These are phyloP conservation scores for Gonapodya sp. DNA, from an alignment of 192 early-diverging fungal species.

Conservation along the genomic window DNA sequence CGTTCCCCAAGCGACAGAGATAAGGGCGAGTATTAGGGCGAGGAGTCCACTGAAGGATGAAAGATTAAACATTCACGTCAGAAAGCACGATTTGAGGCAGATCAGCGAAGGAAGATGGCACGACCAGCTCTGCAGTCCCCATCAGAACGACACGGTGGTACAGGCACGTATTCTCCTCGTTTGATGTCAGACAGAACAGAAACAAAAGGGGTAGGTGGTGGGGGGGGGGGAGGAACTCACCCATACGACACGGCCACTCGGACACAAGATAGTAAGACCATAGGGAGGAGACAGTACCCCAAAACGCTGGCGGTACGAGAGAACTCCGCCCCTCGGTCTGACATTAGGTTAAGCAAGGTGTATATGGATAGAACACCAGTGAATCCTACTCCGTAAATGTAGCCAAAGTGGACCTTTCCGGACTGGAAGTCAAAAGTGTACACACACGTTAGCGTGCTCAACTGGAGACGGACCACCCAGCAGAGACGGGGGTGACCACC, in stretches of 20 bases:
- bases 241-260: slow-evolving; percentile 45
- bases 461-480: not conserved
- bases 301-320: slow-evolving; percentile 86
- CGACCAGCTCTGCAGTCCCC: too few relatives aligned
- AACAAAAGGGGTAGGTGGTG: too few relatives aligned
- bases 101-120: too few relatives aligned
- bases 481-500: too few relatives aligned
- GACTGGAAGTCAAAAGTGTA: too few relatives aligned
- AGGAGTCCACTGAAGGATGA: slow-evolving; percentile 35
- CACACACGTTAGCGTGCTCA: not conserved
- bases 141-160: too few relatives aligned
- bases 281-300: slow-evolving; percentile 92
- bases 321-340: slow-evolving; percentile 72
- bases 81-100: too few relatives aligned
- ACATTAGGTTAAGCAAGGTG: slow-evolving; percentile 90
- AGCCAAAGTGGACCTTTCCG: slow-evolving; percentile 92
- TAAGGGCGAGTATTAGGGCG: slow-evolving; percentile 47
- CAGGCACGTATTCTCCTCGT: too few relatives aligned
- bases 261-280: slow-evolving; percentile 79
- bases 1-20: slow-evolving; percentile 90
- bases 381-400: slow-evolving; percentile 90
- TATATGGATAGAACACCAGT: slow-evolving; percentile 80
- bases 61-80: too few relatives aligned
- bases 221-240: too few relatives aligned
- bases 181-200: too few relatives aligned